These are phyloP conservation scores for Odontarrhena argentea DNA, from an alignment of 345 rosid species.

Conservation along the genomic window DNA sequence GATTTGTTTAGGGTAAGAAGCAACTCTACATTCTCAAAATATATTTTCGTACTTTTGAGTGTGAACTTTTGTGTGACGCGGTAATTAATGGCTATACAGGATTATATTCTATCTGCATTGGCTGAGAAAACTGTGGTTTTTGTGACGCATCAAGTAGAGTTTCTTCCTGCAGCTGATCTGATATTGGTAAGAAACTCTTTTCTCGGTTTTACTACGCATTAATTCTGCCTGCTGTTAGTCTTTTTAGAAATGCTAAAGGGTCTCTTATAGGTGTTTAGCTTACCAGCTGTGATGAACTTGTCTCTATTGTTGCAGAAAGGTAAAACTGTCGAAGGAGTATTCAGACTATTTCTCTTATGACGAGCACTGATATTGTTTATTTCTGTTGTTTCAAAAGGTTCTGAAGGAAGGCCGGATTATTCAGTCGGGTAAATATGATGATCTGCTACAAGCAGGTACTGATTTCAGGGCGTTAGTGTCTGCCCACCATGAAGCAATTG, in stretches of 20 bases:
- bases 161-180: slow-evolving; percentile 90
- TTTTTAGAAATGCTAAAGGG: slow-evolving; percentile 38
- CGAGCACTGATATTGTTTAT: slow-evolving; percentile 23
- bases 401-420: slow-evolving; percentile 89
- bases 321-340: slow-evolving; percentile 41
- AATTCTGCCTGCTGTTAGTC: slow-evolving; percentile 29
- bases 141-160: slow-evolving; percentile 99
- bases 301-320: slow-evolving; percentile 44
- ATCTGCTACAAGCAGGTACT: slow-evolving; percentile 95
- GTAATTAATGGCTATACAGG: slow-evolving; percentile 60
- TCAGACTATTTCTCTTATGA: slow-evolving; percentile 30
- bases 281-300: slow-evolving; percentile 45
- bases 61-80: slow-evolving; percentile 18
- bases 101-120: slow-evolving; percentile 84
- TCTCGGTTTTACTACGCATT: slow-evolving; percentile 18
- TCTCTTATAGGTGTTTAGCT: slow-evolving; percentile 44
- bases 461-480: slow-evolving; percentile 91
- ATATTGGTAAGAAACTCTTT: slow-evolving; percentile 72
- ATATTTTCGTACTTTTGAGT: slow-evolving; percentile 11
- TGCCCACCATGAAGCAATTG: slow-evolving; percentile 98
- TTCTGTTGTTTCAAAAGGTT: slow-evolving; percentile 58
- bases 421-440: slow-evolving; percentile 97
- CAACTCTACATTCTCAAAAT: not conserved
- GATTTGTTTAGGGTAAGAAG: slow-evolving; percentile 86
- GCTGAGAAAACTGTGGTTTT: slow-evolving; percentile 85